Evolutionary conservation across 768 basidiomycete species (phyloP).

Genomic region (Calocera viscosa): DNA sequence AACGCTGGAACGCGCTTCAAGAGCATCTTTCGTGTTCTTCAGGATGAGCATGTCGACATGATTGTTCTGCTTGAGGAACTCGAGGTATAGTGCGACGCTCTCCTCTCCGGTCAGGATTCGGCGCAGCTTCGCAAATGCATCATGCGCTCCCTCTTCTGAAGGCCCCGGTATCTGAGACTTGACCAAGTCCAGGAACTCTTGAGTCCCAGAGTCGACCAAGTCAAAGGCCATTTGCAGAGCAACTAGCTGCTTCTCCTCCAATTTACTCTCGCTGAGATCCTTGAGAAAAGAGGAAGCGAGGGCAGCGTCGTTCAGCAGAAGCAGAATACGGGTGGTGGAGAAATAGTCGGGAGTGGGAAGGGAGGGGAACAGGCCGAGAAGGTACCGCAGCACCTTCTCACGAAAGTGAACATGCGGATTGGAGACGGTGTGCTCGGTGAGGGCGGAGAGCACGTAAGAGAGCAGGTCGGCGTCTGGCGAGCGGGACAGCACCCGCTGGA

Average conservation of each 20-base stretch:
- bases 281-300: conserved; percentile 62
- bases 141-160: conserved; percentile 49
- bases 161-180: conserved; percentile 50
- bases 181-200: conserved; percentile 78
- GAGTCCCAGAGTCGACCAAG: conserved; percentile 82
- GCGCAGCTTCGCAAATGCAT: conserved; percentile 56
- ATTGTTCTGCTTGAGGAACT: conserved; percentile 92
- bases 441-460: conserved; percentile 84
- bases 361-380: conserved; percentile 70
- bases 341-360: conserved; percentile 56
- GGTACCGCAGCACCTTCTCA: conserved; percentile 30
- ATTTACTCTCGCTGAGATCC: conserved; percentile 35
- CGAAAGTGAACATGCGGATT: conserved; percentile 26
- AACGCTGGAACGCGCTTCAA: conserved; percentile 90
- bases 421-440: conserved; percentile 70
- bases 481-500: conserved; percentile 59
- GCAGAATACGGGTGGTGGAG: conserved; percentile 72
- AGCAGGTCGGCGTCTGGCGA: conserved; percentile 68
- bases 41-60: conserved; percentile 83
- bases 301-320: conserved; percentile 73
- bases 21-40: conserved; percentile 85
- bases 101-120: conserved; percentile 81
- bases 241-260: conserved; percentile 43
- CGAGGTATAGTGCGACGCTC: conserved; percentile 82
- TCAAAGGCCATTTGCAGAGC: conserved; percentile 97